phyloP scores from a whole-genome alignment of 768 basidiomycete genomes.

The Hypsizygus marmoreus region DNA sequence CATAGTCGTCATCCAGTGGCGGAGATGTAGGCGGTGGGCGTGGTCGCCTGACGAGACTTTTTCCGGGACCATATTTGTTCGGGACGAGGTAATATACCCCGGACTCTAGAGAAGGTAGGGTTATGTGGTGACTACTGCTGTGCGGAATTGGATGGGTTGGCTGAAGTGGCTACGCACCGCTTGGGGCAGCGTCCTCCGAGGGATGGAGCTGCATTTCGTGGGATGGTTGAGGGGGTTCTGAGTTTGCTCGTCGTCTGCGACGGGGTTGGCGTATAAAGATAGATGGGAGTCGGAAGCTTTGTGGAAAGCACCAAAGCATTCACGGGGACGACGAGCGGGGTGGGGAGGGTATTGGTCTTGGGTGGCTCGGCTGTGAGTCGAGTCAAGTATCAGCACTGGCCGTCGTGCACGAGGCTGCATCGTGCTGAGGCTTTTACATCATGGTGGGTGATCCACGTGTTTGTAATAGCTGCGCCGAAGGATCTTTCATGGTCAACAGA shows the following conservation, averaged over 20 bases:
- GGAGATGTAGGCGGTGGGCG: constrained; percentile 40
- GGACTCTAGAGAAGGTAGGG: too few relatives aligned
- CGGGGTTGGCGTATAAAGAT: background rate
- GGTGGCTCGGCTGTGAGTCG: constrained; percentile 7
- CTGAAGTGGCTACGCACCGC: constrained; percentile 13
- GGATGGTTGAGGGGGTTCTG: constrained; percentile 5
- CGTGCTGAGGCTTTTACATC: constrained; percentile 36
- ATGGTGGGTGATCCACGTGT: constrained; percentile 30
- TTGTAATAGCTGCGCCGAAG: constrained; percentile 5
- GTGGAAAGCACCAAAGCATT: constrained; percentile 35
- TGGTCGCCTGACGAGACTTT: constrained; percentile 37
- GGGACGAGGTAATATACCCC: constrained; percentile 41
- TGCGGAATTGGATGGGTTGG: too few relatives aligned
- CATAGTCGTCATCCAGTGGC: constrained; percentile 42
- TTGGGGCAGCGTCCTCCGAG: constrained; percentile 9
- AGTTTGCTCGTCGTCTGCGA: constrained; percentile 8
- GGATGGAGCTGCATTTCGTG: constrained; percentile 14
- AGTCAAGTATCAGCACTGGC: constrained; percentile 21
- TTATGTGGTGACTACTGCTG: too few relatives aligned
- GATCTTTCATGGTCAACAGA: constrained; percentile 12
- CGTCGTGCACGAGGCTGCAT: constrained; percentile 43
- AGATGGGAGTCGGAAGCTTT: constrained; percentile 15
- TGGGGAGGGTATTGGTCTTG: constrained; percentile 23
- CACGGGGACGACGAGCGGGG: constrained; percentile 19
- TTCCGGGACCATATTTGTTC: constrained; percentile 37